Evolutionary conservation across 768 basidiomycete genomes (phyloP), one percentile per base, ranked within the genome.

Genomic region (Lentinula aciculospora): DNA sequence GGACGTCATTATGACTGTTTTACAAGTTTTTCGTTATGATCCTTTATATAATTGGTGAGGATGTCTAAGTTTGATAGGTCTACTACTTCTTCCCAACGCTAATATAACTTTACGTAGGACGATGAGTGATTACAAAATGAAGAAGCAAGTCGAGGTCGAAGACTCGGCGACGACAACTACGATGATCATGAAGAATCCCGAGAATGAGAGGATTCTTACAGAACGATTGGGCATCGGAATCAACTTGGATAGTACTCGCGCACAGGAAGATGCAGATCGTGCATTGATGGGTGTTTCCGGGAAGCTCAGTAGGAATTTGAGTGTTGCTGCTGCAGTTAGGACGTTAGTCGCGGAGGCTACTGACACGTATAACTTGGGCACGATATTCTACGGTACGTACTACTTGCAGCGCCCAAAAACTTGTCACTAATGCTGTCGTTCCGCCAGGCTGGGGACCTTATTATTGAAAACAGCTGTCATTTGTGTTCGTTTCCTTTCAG

Each of bases 21-120:
- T 99, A 36, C 95, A 97, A 66, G 96, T 98, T 13, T 97, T 98
- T 83, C 93, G 91, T 69, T 84, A 96, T 66, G 96, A 99, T 69
- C 96, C 97, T 4, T 79, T 99, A 19, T 91, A 98, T 64, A 87
- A 84, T 29, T 98, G 96, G 95, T 93, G 49, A 34, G 83, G 13
- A 12, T 57, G n/a, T 25, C n/a, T 32, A 17, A 29, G 25, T 15
- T n/a, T 6, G 19, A 4, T 4, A 29, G 36, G 12, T 7, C 36
- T n/a, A n/a, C n/a, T n/a, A n/a, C n/a, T n/a, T n/a, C n/a, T n/a
- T n/a, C n/a, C n/a, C n/a, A 32, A 53, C 13, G 25, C 50, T 39
- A 21, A 34, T 15, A 15, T 28, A 39, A 50, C 1, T 32, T n/a
- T 21, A 4, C 32, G 5, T 60, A 92, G 89, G 91, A 88, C 88